Conservation (phyloP, 768 basidiomycete genomes). For the Russula lepida region DNA sequence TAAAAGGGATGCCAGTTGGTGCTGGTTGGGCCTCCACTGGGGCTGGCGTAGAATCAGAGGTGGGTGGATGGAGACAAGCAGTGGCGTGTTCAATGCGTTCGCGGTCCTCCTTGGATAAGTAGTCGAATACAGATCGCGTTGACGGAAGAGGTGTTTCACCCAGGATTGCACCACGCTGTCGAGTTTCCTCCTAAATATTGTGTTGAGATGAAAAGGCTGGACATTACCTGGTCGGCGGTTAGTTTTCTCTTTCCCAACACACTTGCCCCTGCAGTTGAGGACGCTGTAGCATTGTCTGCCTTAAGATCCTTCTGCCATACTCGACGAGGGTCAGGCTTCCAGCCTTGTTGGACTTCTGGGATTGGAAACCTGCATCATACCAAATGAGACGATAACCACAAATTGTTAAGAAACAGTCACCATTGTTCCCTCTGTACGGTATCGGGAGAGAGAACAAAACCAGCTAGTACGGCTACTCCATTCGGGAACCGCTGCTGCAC, state of each 20-base stretch:
- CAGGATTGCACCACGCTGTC: conserved; percentile 70
- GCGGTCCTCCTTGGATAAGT: conserved; percentile 83
- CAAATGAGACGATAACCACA: conserved; percentile 20
- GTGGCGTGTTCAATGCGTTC: conserved; percentile 69
- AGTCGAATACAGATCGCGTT: conserved; percentile 86
- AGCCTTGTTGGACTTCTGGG: conserved; percentile 73
- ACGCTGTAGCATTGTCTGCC: conserved; percentile 29
- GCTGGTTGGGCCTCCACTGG: conserved; percentile 23
- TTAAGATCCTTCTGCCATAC: conserved; percentile 52
- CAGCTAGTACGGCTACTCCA: conserved; percentile 62
- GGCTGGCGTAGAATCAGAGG: conserved; percentile 26
- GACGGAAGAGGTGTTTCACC: conserved; percentile 72
- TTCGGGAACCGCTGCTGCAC: conserved; percentile 52
- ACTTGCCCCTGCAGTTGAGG: conserved; percentile 46
- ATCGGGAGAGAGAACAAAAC: conserved; percentile 63
- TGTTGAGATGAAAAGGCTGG: no score
- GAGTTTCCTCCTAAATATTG: neutral
- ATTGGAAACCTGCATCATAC: conserved; percentile 59
- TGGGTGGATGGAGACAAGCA: conserved; percentile 23
- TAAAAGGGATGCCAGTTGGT: conserved; percentile 30
- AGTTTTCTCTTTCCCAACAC: conserved; percentile 31
- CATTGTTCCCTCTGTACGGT: conserved; percentile 64
- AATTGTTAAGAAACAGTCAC: conserved; percentile 33
- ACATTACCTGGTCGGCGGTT: conserved; percentile 13
- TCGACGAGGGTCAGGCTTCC: conserved; percentile 77